These are phyloP conservation scores for Usnea hakonensis DNA, from an alignment of 495 filamentous ascomycete species.

Conservation along the genomic window DNA sequence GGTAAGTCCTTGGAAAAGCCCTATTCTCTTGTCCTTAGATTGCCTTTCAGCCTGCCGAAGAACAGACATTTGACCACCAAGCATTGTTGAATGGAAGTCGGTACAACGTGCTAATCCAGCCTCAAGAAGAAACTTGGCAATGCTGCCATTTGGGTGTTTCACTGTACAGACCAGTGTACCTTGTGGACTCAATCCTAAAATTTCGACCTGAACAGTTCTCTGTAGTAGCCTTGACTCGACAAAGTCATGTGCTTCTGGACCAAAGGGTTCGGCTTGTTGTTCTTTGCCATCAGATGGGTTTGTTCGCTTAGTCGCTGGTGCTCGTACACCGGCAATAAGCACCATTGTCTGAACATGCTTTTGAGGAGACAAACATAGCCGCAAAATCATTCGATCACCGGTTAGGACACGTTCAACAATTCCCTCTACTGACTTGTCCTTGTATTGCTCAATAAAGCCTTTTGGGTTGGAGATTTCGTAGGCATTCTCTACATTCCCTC, in stretches of 20 bases:
- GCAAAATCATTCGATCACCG: slow-evolving; percentile 82
- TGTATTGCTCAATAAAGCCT: slow-evolving; percentile 64
- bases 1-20: slow-evolving; percentile 71
- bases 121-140: slow-evolving; percentile 78
- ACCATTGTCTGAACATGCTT: slow-evolving; percentile 79
- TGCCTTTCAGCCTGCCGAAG: slow-evolving; percentile 81
- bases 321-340: slow-evolving; percentile 80
- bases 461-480: slow-evolving; percentile 71
- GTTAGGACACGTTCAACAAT: slow-evolving; percentile 83
- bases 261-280: slow-evolving; percentile 78
- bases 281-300: slow-evolving; percentile 67
- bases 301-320: slow-evolving; percentile 76
- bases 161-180: slow-evolving; percentile 73
- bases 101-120: slow-evolving; percentile 85
- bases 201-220: slow-evolving; percentile 68
- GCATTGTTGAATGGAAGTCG: slow-evolving; percentile 85
- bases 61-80: slow-evolving; percentile 76
- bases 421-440: slow-evolving; percentile 68
- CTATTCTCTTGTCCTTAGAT: slow-evolving; percentile 65
- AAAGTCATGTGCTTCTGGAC: slow-evolving; percentile 75
- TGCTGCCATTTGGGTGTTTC: slow-evolving; percentile 81
- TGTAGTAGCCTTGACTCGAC: slow-evolving; percentile 80
- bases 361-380: slow-evolving; percentile 64
- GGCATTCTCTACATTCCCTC: slow-evolving; percentile 60
- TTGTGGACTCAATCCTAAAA: slow-evolving; percentile 82